Base-by-base conservation (phyloP, 164 flowering plant genomes). In the Malania oleifera region DNA sequence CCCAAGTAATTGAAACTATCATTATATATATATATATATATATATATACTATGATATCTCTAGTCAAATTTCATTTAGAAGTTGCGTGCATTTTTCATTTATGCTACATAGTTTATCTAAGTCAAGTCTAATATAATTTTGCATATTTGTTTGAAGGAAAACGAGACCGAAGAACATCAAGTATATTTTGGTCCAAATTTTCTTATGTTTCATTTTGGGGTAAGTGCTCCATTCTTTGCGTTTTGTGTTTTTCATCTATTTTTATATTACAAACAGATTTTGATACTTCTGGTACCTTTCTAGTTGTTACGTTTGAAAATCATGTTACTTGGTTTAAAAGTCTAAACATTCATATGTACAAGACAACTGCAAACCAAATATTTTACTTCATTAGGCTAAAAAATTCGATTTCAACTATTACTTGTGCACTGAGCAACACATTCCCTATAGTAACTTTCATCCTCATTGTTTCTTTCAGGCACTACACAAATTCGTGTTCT, bases 151-250 rank as follows among this genome's bases (percentile, higher is more conserved):
- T n/a, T 54, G 58, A 72, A 84, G 90, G 82, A 85, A 80, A 46
- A 75, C 75, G 1, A 72, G 72, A 25, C 74, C 78, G 14, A 76
- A 50, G 67, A 67, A 82, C 56, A 81, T 81, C 0, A 26, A 35
- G 67, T 3, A 54, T 7, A 54, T 77, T 34, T 69, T 80, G 17
- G 66, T 80, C 59, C 80, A 80, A 62, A 69, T 77, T n/a, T 68
- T 84, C 53, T 38, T 79, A 9, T 80, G 80, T 58, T 82, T 89
- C 54, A 50, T 84, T 38, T 66, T 84, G 17, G 95, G 95, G 95
- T 84, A 65, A 74, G 72, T 40, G 14, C 14, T 7, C 11, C 9
- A 39, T 39, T 39, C 17, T 7, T 13, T 2, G 2, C 15, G 11
- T 39, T 39, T 39, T 47, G 10, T n/a, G n/a, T n/a, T n/a, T n/a